A percentile compares a stretch with the other conserved stretches of the same genome.
Evolutionary conservation across 148 eudicot species (phyloP).

Genomic region (Suaeda aralocaspica): DNA sequence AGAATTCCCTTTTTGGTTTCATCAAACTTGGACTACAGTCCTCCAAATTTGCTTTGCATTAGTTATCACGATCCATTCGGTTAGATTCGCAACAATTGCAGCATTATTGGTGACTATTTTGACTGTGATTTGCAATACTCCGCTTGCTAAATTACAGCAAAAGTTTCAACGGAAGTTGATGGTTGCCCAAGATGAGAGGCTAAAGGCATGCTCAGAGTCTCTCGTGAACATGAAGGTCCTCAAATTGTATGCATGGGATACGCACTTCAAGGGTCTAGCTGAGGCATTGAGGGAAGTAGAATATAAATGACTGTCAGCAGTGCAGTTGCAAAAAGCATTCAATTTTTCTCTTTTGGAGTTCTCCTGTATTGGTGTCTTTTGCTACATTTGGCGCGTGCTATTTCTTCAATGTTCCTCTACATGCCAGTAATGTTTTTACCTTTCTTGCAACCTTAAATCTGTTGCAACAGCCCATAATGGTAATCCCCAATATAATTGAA

Average conservation of each 20-base stretch:
- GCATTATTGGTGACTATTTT: slow-evolving; percentile 50
- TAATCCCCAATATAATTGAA: slow-evolving; percentile 74
- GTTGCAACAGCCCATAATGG: slow-evolving; percentile 73
- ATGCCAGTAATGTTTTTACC: slow-evolving; percentile 80
- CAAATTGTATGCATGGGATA: slow-evolving; percentile 87
- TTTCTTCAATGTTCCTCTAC: slow-evolving; percentile 46
- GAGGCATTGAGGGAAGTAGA: slow-evolving; percentile 57
- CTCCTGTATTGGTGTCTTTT: slow-evolving; percentile 73
- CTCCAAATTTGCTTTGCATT: slow-evolving; percentile 64
- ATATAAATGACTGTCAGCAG: slow-evolving; percentile 61
- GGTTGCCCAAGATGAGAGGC: slow-evolving; percentile 62
- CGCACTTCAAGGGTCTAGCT: slow-evolving; percentile 51
- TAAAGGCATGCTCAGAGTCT: slow-evolving; percentile 58
- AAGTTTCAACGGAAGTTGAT: slow-evolving; percentile 60
- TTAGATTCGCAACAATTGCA: slow-evolving; percentile 62
- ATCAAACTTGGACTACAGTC: slow-evolving; percentile 70
- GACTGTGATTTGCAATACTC: slow-evolving; percentile 61
- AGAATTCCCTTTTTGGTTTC: slow-evolving; percentile 82
- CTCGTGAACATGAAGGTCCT: slow-evolving; percentile 76
- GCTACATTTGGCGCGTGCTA: slow-evolving; percentile 87
- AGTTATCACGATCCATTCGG: slow-evolving; percentile 42
- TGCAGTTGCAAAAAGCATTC: slow-evolving; percentile 54
- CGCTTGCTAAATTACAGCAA: slow-evolving; percentile 67
- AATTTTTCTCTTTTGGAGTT: slow-evolving; percentile 64
- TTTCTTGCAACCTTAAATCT: slow-evolving; percentile 77